These are phyloP conservation scores for Termitomyces heimii DNA, from an alignment of 768 basidiomycete species.

Conservation along the genomic window DNA sequence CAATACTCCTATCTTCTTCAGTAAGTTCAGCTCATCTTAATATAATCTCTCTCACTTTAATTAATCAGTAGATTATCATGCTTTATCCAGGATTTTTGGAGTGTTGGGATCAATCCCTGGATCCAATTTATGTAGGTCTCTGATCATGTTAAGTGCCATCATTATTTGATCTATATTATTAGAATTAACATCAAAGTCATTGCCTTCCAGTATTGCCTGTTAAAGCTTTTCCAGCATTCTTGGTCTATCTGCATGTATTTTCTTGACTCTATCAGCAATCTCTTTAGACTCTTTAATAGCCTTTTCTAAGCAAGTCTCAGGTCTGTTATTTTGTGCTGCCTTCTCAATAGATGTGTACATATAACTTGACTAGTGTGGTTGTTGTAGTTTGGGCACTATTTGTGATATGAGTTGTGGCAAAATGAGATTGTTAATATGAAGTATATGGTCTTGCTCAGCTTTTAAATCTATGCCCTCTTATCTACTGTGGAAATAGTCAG, in stretches of 20 bases:
- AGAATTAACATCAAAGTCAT: neutral
- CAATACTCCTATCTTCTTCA: neutral
- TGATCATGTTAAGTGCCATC: neutral
- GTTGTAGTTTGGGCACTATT: too few species aligned
- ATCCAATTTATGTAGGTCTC: too few species aligned
- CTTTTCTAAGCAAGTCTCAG: neutral
- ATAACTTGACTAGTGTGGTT: too few species aligned
- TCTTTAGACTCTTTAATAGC: neutral
- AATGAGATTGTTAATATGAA: too few species aligned
- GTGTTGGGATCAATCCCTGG: neutral
- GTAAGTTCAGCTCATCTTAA: neutral
- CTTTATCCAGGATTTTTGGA: neutral
- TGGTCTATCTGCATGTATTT: neutral
- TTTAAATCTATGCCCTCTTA: too few species aligned
- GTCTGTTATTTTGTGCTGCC: neutral
- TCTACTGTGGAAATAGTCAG: neutral
- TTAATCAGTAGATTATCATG: neutral
- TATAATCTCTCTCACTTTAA: neutral
- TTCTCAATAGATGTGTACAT: neutral
- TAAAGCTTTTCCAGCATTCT: neutral
- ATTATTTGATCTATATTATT: neutral
- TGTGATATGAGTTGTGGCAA: too few species aligned
- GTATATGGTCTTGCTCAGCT: too few species aligned
- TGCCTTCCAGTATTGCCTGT: neutral
- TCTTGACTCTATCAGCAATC: neutral